Conservation (phyloP, 495 filamentous ascomycete genomes). For the Penicillium nucicola region DNA sequence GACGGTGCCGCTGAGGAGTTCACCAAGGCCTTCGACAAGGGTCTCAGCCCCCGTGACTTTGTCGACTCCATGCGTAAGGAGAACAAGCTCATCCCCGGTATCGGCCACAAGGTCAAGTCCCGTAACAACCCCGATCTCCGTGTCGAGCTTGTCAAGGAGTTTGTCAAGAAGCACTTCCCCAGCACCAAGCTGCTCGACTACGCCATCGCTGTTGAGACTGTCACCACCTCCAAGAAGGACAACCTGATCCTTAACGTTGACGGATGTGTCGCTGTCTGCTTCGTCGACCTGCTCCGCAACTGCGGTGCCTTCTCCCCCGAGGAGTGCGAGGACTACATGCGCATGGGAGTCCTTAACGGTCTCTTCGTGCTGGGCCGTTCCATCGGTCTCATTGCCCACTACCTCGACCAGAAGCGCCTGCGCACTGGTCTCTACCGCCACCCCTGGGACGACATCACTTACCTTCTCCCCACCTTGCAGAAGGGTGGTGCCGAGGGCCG, state of each 20-base stretch:
- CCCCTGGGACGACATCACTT: conserved; percentile 98
- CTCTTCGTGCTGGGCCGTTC: conserved; percentile 94
- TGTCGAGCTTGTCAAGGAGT: conserved; percentile 99
- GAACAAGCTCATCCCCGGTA: conserved; percentile 99
- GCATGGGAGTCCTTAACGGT: conserved; percentile 98
- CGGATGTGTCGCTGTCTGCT: conserved; percentile 96
- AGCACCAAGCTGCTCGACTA: conserved; percentile 96
- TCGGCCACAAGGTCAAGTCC: conserved; percentile 98
- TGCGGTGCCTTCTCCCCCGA: conserved; percentile 82
- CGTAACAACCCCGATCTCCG: conserved; percentile 99
- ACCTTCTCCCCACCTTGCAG: conserved; percentile 80
- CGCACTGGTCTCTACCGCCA: conserved; percentile 97
- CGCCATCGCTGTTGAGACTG: conserved; percentile 94
- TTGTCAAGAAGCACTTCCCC: conserved; percentile 95
- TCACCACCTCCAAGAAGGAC: conserved; percentile 99
- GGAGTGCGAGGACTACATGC: conserved; percentile 56
- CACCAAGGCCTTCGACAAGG: conserved; percentile 96
- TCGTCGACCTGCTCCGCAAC: conserved; percentile 95
- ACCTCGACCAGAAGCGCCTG: conserved; percentile 98
- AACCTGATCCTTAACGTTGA: conserved; percentile 99
- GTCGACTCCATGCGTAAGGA: conserved; percentile 98
- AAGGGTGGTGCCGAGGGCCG: conserved; percentile 78
- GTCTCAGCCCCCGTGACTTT: conserved; percentile 96
- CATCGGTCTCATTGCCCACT: conserved; percentile 99
- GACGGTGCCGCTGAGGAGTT: conserved; percentile 98